Evolutionary conservation across 2,329 filamentous ascomycete species (phyloP).

Genomic region (Pseudopithomyces maydicus): DNA sequence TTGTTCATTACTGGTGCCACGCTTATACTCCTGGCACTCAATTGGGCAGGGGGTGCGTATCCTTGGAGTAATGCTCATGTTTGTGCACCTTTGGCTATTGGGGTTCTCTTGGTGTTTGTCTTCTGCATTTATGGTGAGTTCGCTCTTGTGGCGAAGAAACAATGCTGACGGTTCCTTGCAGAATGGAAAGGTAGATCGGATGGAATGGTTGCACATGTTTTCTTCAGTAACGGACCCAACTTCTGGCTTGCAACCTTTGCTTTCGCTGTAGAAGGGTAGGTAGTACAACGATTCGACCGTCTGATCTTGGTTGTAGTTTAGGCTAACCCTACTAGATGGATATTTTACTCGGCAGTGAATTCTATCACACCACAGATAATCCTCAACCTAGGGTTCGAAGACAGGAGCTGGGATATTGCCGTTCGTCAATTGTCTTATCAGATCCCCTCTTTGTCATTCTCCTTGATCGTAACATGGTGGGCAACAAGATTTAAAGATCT

Average conservation of each 20-base stretch:
- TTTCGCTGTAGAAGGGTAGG: constrained; percentile 60
- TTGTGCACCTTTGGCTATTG: constrained; percentile 27
- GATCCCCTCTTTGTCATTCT: constrained; percentile 28
- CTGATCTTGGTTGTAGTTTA: neutral
- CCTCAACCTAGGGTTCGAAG: constrained; percentile 37
- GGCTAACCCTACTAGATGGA: constrained; percentile 48
- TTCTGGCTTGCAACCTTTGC: constrained; percentile 61
- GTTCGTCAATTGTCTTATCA: constrained; percentile 36
- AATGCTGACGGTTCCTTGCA: constrained; percentile 23
- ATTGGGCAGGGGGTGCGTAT: constrained; percentile 38
- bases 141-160: accelerated
- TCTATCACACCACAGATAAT: constrained; percentile 38
- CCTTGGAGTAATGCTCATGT: constrained; percentile 31
- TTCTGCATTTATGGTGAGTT: constrained; percentile 35
- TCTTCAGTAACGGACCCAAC: constrained; percentile 60
- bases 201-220: constrained; percentile 61
- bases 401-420: constrained; percentile 35
- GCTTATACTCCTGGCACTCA: constrained; percentile 34
- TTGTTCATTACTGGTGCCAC: constrained; percentile 32
- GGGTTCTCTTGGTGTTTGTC: constrained; percentile 26
- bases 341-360: constrained; percentile 52
- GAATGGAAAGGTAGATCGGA: constrained; percentile 62
- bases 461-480: constrained; percentile 31
- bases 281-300: neutral
- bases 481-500: constrained; percentile 36